Evolutionary conservation across 1,284 basidiomycete species (phyloP), one percentile per base, ranked within the genome.

Genomic region (Singerocomus rubriflavus): DNA sequence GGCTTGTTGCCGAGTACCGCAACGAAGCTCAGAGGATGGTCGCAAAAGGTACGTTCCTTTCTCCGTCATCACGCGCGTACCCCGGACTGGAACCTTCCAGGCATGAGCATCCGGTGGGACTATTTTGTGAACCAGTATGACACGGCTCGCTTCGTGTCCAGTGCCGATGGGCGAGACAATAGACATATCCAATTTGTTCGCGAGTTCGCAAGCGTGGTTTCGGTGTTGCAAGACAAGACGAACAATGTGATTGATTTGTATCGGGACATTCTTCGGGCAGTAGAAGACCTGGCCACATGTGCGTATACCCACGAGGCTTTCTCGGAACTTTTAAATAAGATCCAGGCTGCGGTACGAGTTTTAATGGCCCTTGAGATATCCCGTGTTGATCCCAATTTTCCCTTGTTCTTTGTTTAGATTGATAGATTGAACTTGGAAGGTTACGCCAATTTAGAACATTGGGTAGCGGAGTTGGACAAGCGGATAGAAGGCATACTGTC

Each of bases 361-460:
- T 48, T 42, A 7, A 30, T 49, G 13, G 45, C 25, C 8, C 1
- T 11, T 7, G 30, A 25, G n/a, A 12, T 25, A 55, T 27, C 46
- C 31, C 29, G 8, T 29, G 25, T 29, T 52, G 16, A 59, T 27
- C 30, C 27, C 13, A 1, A 43, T 36, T 29, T 9, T 4, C 30
- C 16, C 1, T 12, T 26, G 1, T 9, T 9, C 0, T n/a, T 9
- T 29, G 5, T 38, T 5, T 56, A 92, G 85, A 93, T 98, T 56
- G 97, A 99, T 71, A 83, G 88, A 46, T 79, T 99, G 58, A 98
- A 98, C 65, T 72, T 99, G 57, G 94, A 98, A 65, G 95, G 96
- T 10, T 99, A 96, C 64, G 92, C 94, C 6, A 99, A 99, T 63
- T 80, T 99, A n/a, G 94, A 98, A 53, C 82, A 92, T 46, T 99